Evolutionary conservation across 805 yeast species (phyloP).

Genomic region (Candida caryicola): DNA sequence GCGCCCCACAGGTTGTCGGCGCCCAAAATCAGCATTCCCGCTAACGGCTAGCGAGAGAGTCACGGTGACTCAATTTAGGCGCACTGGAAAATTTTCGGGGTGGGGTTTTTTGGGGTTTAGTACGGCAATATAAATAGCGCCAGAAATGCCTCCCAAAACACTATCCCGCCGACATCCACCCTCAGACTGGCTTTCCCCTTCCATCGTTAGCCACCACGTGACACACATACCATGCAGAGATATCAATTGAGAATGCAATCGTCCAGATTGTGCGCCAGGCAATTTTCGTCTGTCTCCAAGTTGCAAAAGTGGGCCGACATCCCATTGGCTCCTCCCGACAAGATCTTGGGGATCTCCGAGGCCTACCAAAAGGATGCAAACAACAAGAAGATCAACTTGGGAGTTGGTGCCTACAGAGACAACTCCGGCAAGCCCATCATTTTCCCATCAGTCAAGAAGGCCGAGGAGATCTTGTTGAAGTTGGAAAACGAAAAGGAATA

Average conservation of each 20-base stretch:
- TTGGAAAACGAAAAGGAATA: conserved; percentile 72
- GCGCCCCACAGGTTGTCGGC: neutral
- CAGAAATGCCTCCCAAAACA: neutral
- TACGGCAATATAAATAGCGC: neutral
- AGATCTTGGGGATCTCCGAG: conserved; percentile 77
- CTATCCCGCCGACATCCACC: too few relatives aligned
- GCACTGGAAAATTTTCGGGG: conserved; percentile 5
- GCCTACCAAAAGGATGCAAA: conserved; percentile 66
- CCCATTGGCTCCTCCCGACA: conserved; percentile 73
- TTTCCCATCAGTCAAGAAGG: conserved; percentile 68
- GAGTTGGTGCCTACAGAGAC: conserved; percentile 94
- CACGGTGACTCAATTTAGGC: conserved; percentile 4
- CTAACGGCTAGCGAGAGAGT: too few relatives aligned
- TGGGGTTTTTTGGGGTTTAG: conserved; percentile 3
- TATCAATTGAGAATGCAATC: neutral
- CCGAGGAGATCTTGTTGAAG: conserved; percentile 52
- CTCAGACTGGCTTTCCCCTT: too few relatives aligned
- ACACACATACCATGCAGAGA: neutral
- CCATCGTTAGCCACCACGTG: too few relatives aligned
- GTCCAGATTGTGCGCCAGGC: conserved; percentile 6
- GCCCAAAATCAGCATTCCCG: neutral
- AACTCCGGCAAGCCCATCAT: conserved; percentile 85
- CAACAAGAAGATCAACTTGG: conserved; percentile 58
- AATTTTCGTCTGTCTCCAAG: conserved; percentile 8
- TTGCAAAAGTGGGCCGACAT: conserved; percentile 23